phyloP scores from a whole-genome alignment of 2,329 filamentous ascomycete species.

The Sporothrix protearum region DNA sequence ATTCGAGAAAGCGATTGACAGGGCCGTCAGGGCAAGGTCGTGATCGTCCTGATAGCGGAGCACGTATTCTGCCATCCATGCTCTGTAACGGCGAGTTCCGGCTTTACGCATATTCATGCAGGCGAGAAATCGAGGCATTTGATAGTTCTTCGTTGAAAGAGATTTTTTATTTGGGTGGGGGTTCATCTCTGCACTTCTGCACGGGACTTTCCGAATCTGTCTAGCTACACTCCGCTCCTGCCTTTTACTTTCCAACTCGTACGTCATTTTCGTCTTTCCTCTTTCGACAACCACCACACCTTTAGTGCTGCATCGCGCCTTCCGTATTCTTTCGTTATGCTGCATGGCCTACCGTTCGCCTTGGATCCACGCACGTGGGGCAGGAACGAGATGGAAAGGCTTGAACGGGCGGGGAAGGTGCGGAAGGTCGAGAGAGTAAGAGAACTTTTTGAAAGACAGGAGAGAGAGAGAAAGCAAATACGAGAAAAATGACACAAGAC shows the following conservation, averaged over 20 bases:
- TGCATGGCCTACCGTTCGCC: not conserved
- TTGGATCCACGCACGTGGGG: constrained; percentile 2
- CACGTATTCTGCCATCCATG: not conserved
- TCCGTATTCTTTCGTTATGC: not conserved
- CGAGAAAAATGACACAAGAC: not conserved
- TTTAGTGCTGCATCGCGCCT: not conserved
- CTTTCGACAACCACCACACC: not conserved
- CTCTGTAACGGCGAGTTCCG: not conserved
- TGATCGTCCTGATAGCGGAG: not conserved
- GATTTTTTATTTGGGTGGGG: not conserved
- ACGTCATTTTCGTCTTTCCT: not conserved
- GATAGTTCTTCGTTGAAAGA: too few relatives aligned
- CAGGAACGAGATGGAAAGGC: not conserved
- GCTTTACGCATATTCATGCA: not conserved
- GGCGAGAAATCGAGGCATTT: not conserved
- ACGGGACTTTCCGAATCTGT: constrained; percentile 5
- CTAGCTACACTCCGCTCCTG: not conserved
- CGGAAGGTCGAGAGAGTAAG: too few relatives aligned
- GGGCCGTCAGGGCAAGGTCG: not conserved
- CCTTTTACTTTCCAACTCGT: not conserved
- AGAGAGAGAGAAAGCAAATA: not conserved
- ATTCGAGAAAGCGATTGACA: not conserved
- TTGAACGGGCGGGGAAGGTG: not conserved
- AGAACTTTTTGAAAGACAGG: too few relatives aligned
- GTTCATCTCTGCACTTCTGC: not conserved